Evolutionary conservation across 805 yeast species (phyloP).

Genomic region (Wickerhamomyces bisporus): DNA sequence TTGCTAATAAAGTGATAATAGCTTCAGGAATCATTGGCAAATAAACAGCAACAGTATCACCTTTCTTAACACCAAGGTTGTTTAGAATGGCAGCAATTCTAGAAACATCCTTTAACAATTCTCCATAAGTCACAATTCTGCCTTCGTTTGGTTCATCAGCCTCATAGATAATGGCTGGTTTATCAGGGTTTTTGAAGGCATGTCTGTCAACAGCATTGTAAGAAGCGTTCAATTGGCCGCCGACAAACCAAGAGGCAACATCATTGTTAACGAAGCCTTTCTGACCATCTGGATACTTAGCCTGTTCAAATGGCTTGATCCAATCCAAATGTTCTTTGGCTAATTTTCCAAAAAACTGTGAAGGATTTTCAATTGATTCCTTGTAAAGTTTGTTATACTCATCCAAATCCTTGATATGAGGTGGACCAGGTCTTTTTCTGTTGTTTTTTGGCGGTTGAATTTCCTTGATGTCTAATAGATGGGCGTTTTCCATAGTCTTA

Average conservation of each 20-base stretch:
- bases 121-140: constrained; percentile 58
- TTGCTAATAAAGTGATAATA: constrained; percentile 68
- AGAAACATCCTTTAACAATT: constrained; percentile 64
- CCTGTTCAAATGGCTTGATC: constrained; percentile 76
- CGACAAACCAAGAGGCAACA: constrained; percentile 89
- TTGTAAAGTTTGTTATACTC: constrained; percentile 71
- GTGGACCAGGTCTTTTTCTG: constrained; percentile 21
- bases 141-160: constrained; percentile 74
- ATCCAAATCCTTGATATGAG: constrained; percentile 34
- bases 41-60: constrained; percentile 83
- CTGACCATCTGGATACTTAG: constrained; percentile 40
- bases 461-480: constrained; percentile 24
- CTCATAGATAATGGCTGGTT: constrained; percentile 73
- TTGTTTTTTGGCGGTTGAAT: constrained; percentile 21
- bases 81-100: constrained; percentile 66
- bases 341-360: constrained; percentile 69
- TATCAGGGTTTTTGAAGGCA: constrained; percentile 65
- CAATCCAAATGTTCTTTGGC: constrained; percentile 75
- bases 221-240: constrained; percentile 83
- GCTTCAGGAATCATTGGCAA: constrained; percentile 87
- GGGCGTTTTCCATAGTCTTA: constrained; percentile 25
- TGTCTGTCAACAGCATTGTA: constrained; percentile 82
- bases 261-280: constrained; percentile 51
- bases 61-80: constrained; percentile 65
- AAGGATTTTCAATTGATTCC: constrained; percentile 79